Evolutionary conservation across 441 rosid species (phyloP).

Genomic region (Populus hybrid): DNA sequence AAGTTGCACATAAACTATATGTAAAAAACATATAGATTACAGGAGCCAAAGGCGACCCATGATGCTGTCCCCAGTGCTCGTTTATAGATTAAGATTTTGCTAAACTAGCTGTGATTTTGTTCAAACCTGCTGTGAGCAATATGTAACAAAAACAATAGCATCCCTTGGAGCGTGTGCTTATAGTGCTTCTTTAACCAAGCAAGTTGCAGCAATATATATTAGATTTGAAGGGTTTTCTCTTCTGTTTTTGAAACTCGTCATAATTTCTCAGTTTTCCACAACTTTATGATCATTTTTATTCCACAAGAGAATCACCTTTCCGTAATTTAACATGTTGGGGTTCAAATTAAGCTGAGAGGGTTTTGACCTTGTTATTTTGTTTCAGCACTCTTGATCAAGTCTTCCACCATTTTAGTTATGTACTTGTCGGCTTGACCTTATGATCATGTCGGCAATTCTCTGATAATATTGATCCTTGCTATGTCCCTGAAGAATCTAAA

Average conservation of each 20-base stretch:
- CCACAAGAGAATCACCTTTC: background rate
- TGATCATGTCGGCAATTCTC: too few species aligned
- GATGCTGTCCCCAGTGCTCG: background rate
- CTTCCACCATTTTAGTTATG: too few species aligned
- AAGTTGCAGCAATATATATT: background rate
- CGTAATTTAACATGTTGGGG: background rate
- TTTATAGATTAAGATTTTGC: too few species aligned
- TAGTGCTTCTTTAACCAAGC: background rate
- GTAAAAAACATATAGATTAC: background rate
- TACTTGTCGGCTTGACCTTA: too few species aligned
- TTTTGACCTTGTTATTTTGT: background rate
- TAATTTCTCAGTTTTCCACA: background rate
- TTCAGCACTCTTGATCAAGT: background rate
- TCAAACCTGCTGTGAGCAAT: background rate
- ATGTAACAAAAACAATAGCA: background rate
- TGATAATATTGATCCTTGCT: too few species aligned
- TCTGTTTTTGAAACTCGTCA: background rate
- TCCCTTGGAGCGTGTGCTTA: background rate
- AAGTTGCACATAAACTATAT: slow-evolving; percentile 1
- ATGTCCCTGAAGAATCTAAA: too few species aligned
- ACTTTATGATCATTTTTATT: background rate
- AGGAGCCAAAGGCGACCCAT: background rate
- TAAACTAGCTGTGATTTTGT: background rate
- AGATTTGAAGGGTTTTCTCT: background rate
- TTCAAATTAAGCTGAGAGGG: background rate